Percentiles rank a stretch among this genome's conserved stretches.
Evolutionary conservation across 768 basidiomycete genomes (phyloP).

Genomic region (Boletus coccyginus): DNA sequence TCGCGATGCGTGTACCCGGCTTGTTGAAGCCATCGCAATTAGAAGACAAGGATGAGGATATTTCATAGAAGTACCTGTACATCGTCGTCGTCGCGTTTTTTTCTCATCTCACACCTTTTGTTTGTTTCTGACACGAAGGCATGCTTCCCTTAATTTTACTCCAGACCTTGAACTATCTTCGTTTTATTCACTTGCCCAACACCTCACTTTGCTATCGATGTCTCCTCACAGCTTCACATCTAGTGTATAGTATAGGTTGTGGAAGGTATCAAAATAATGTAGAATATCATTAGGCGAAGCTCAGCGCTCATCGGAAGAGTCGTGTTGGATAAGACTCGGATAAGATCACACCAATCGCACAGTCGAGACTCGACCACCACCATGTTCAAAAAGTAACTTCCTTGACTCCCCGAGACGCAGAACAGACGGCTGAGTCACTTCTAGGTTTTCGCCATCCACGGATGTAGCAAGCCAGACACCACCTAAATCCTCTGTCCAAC

Average conservation of each 20-base stretch:
- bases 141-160: conserved; percentile 19
- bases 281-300: conserved; percentile 22
- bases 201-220: conserved; percentile 32
- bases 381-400: conserved; percentile 75
- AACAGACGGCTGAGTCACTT: conserved; percentile 7
- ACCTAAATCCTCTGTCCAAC: conserved; percentile 90
- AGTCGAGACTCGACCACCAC: conserved; percentile 20
- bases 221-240: conserved; percentile 30
- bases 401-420: conserved; percentile 1
- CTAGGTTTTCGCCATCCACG: conserved; percentile 66
- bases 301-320: neutral
- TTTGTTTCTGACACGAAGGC: conserved; percentile 32
- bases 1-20: conserved; percentile 93
- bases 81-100: conserved; percentile 27
- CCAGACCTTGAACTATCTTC: conserved; percentile 29
- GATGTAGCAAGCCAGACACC: conserved; percentile 90
- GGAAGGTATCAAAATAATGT: conserved; percentile 31
- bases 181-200: conserved; percentile 18
- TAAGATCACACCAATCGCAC: conserved; percentile 9
- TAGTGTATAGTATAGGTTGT: conserved; percentile 38
- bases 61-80: conserved; percentile 31
- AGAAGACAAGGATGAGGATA: conserved; percentile 92
- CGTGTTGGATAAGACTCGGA: conserved; percentile 18
- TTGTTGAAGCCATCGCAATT: conserved; percentile 95
- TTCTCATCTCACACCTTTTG: conserved; percentile 16